A percentile compares a stretch with the other conserved stretches of the same genome.
phyloP scores from a whole-genome alignment of 768 basidiomycete species.

The Suillus subluteus region DNA sequence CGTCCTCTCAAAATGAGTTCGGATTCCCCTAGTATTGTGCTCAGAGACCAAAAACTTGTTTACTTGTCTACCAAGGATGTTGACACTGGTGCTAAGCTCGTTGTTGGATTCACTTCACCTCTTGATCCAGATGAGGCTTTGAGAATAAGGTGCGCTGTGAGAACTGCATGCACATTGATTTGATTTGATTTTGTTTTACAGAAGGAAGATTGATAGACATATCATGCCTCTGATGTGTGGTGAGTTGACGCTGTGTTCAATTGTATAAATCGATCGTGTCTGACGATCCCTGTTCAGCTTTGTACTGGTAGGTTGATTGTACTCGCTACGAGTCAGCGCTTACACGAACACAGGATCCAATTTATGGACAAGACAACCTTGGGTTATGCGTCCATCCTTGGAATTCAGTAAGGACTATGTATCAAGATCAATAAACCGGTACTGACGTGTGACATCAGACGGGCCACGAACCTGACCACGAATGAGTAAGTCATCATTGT shows the following conservation, averaged over 20 bases:
- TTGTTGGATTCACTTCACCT: slow-evolving; percentile 39
- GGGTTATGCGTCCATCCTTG: slow-evolving; percentile 62
- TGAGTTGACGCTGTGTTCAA: slow-evolving; percentile 35
- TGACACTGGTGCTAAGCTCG: slow-evolving; percentile 62
- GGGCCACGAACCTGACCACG: slow-evolving; percentile 59
- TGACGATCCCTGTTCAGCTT: slow-evolving; percentile 40
- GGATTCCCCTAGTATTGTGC: not conserved
- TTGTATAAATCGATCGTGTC: slow-evolving; percentile 1
- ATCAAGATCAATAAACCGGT: not conserved
- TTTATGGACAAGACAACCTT: slow-evolving; percentile 74
- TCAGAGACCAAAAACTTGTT: slow-evolving; percentile 36
- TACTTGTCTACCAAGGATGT: slow-evolving; percentile 31
- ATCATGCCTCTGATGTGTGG: slow-evolving; percentile 67
- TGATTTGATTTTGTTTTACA: slow-evolving; percentile 11
- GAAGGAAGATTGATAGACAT: slow-evolving; percentile 63
- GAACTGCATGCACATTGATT: not conserved
- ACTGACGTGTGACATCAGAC: slow-evolving; percentile 35
- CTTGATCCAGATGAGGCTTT: slow-evolving; percentile 52
- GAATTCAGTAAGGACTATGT: slow-evolving; percentile 51
- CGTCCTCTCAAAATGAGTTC: slow-evolving; percentile 1
- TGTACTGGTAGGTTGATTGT: slow-evolving; percentile 46
- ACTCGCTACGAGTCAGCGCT: not conserved
- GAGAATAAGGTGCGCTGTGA: slow-evolving; percentile 45
- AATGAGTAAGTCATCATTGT: slow-evolving; percentile 51
- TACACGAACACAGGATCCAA: slow-evolving; percentile 50